phyloP scores from a whole-genome alignment of 345 rosid species.

The Physaria fendleri region DNA sequence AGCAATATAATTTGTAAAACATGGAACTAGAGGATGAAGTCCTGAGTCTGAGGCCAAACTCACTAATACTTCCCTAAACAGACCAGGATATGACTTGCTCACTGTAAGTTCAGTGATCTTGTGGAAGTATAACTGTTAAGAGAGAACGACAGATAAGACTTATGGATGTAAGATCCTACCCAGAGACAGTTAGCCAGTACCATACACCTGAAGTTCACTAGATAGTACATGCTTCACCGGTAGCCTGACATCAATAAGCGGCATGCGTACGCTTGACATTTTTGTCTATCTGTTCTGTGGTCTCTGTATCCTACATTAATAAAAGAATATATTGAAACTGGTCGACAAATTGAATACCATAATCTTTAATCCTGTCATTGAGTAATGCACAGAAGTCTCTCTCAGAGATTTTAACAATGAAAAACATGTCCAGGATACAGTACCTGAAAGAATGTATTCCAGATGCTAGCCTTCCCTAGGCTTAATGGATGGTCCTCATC shows the following conservation, averaged over 20 bases:
- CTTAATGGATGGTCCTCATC: slow-evolving; percentile 96
- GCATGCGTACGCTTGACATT: slow-evolving; percentile 97
- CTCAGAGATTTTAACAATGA: background rate
- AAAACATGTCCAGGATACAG: background rate
- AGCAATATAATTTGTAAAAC: slow-evolving; percentile 80
- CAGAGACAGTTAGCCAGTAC: background rate
- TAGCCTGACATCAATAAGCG: slow-evolving; percentile 72
- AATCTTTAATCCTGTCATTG: background rate
- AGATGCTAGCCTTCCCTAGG: slow-evolving; percentile 79
- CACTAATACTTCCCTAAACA: slow-evolving; percentile 82
- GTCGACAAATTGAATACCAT: background rate
- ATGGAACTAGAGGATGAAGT: slow-evolving; percentile 92
- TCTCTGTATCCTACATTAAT: slow-evolving; percentile 65
- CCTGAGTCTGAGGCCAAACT: slow-evolving; percentile 97
- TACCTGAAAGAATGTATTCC: slow-evolving; percentile 98
- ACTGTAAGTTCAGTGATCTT: no score
- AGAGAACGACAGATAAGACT: slow-evolving; percentile 15
- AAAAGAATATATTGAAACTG: background rate
- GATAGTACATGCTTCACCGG: slow-evolving; percentile 86
- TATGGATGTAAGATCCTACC: background rate
- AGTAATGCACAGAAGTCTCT: background rate
- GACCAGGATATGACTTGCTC: slow-evolving; percentile 64
- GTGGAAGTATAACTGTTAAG: slow-evolving; percentile 83
- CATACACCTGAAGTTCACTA: slow-evolving; percentile 81
- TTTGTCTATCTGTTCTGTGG: slow-evolving; percentile 90